Evolutionary conservation across 305 asterid species (phyloP).

Genomic region (Caryopteris hybrid): DNA sequence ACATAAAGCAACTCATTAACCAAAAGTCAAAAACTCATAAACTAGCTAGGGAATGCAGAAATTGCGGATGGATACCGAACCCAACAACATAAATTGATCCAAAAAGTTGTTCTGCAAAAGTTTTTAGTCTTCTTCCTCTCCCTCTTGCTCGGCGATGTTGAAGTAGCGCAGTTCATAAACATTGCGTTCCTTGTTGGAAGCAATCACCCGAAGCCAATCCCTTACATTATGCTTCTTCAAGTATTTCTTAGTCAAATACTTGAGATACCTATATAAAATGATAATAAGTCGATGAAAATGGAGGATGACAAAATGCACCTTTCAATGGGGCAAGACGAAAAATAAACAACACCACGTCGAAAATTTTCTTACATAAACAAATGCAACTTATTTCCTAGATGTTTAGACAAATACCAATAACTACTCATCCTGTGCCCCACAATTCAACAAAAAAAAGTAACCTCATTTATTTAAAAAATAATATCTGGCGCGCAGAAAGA

Average conservation of each 20-base stretch:
- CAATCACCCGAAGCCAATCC: slow-evolving; percentile 90
- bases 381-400: too few relatives aligned
- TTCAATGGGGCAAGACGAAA: neutral
- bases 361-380: neutral
- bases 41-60: slow-evolving; percentile 1
- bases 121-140: slow-evolving; percentile 75
- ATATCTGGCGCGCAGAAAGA: neutral
- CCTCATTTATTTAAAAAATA: neutral
- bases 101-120: slow-evolving; percentile 17
- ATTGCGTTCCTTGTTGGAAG: slow-evolving; percentile 57
- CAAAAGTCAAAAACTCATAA: slow-evolving; percentile 24
- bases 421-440: neutral
- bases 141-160: slow-evolving; percentile 95
- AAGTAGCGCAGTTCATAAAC: slow-evolving; percentile 85
- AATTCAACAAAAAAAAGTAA: neutral
- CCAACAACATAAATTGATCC: slow-evolving; percentile 20
- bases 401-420: too few relatives aligned
- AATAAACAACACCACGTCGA: neutral
- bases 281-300: neutral
- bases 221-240: slow-evolving; percentile 84
- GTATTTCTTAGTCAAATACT: slow-evolving; percentile 88
- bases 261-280: slow-evolving; percentile 55
- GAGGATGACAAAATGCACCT: neutral
- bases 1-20: slow-evolving; percentile 6
- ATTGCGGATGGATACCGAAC: neutral